A percentile compares a stretch with the other conserved stretches of the same genome.
phyloP scores from a whole-genome alignment of 179 eudicot species.

The Beta corolliflora region DNA sequence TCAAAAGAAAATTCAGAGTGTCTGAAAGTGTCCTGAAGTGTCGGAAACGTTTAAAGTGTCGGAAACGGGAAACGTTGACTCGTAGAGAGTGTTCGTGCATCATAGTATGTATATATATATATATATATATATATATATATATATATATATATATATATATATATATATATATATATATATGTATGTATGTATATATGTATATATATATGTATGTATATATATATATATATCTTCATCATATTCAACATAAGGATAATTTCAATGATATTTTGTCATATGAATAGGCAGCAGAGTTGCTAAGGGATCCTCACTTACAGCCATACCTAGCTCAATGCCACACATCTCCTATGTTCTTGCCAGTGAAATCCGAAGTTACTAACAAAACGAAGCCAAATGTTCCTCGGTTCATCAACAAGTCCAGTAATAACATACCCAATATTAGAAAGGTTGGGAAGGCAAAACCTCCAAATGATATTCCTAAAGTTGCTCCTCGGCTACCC shows the following conservation, averaged over 20 bases:
- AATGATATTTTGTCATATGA: background rate
- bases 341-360: slow-evolving; percentile 69
- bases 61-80: no score
- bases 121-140: no score
- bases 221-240: no score
- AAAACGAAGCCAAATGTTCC: slow-evolving; percentile 34
- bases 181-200: no score
- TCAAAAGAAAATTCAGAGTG: no score
- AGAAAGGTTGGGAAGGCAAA: slow-evolving; percentile 30
- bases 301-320: slow-evolving; percentile 85
- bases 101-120: no score
- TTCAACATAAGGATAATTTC: background rate
- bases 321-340: slow-evolving; percentile 70
- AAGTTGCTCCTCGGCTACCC: slow-evolving; percentile 15
- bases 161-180: no score
- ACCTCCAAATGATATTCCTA: slow-evolving; percentile 30
- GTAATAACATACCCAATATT: slow-evolving; percentile 22
- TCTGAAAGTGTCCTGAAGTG: no score
- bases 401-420: slow-evolving; percentile 28
- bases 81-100: no score
- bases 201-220: no score
- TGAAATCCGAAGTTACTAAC: slow-evolving; percentile 46
- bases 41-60: no score
- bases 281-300: slow-evolving; percentile 86
- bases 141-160: no score